Evolutionary conservation across 116 monocot species (phyloP).

Genomic region (Trichopus zeylanicus): DNA sequence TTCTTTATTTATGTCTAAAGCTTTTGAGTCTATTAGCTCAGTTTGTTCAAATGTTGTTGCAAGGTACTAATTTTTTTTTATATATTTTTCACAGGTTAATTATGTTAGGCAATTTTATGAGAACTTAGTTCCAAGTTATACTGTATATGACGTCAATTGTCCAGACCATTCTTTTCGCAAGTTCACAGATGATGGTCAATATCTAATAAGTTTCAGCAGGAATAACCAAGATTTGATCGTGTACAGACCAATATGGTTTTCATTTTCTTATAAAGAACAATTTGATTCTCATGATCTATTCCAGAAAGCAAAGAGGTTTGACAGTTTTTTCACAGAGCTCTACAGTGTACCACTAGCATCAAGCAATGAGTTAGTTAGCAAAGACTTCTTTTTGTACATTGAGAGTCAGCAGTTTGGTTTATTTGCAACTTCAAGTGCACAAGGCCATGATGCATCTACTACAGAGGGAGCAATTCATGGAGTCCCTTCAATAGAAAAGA

Average conservation of each 20-base stretch:
- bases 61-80: constrained; percentile 1
- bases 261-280: constrained; percentile 72
- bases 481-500: constrained; percentile 89
- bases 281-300: constrained; percentile 50
- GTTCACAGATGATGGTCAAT: constrained; percentile 94
- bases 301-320: constrained; percentile 66
- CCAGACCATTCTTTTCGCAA: constrained; percentile 90
- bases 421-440: constrained; percentile 92
- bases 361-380: constrained; percentile 76
- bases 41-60: neutral
- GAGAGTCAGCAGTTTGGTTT: constrained; percentile 73
- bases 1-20: neutral
- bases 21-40: neutral
- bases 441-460: constrained; percentile 46
- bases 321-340: constrained; percentile 83
- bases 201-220: constrained; percentile 84
- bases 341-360: constrained; percentile 74
- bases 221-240: constrained; percentile 87
- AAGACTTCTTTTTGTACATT: constrained; percentile 90
- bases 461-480: constrained; percentile 71
- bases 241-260: constrained; percentile 79
- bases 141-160: constrained; percentile 83
- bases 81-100: constrained; percentile 75
- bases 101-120: constrained; percentile 80
- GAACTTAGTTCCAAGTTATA: constrained; percentile 85